phyloP scores from a whole-genome alignment of 441 rosid species.

The Eugenia klotzschiana region DNA sequence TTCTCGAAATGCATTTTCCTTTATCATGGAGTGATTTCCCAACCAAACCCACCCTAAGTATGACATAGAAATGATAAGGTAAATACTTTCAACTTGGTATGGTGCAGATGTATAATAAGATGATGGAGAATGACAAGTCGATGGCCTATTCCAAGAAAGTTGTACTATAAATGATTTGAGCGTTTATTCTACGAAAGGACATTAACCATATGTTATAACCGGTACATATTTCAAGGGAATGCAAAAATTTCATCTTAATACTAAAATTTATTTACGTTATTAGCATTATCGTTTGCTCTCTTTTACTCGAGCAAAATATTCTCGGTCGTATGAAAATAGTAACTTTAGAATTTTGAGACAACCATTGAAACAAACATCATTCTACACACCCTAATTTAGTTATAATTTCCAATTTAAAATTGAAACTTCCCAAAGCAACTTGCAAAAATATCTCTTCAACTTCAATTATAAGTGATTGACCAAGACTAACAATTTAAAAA shows the following conservation, averaged over 20 bases:
- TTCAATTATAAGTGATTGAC: background rate
- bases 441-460: background rate
- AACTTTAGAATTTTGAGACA: background rate
- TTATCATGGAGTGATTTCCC: background rate
- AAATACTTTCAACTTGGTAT: background rate
- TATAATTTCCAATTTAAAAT: background rate
- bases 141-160: background rate
- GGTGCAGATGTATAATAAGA: background rate
- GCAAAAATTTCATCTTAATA: too few species aligned
- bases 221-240: too few species aligned
- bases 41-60: too few species aligned
- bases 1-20: background rate
- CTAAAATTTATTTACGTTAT: background rate
- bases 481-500: too few species aligned
- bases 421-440: background rate
- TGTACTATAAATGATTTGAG: background rate
- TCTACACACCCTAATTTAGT: background rate
- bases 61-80: background rate
- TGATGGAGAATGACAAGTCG: background rate
- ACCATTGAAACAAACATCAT: background rate
- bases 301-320: background rate
- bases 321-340: background rate
- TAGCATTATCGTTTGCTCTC: background rate
- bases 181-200: background rate
- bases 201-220: background rate